Evolutionary conservation across 1,139 yeast genomes (phyloP), one percentile per base, ranked within the genome.

Genomic region (Protomyces lactucae-debilis): DNA sequence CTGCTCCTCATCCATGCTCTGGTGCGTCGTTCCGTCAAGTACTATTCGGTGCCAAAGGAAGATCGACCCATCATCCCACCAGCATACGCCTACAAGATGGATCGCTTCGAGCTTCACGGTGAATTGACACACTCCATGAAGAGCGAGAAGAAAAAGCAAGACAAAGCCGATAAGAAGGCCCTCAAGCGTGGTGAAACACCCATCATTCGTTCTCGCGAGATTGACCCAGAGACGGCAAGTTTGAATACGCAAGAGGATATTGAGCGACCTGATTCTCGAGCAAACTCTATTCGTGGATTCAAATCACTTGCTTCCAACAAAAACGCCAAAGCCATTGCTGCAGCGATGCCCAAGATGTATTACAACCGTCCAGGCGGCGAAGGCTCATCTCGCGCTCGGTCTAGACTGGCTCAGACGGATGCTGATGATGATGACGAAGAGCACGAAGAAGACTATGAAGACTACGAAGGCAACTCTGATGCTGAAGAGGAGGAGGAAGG

Each of bases 61-160:
- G 63, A 59, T 23, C 45, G 63, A n/a, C 63, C 63, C 1, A 57
- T 59, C 6, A 55, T 52, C 32, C 63, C 63, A 10, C 57, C 52
- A 16, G 63, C 63, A 23, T 59, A 59, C 53, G 54, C 63, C 14
- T 59, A 59, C 63, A 59, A 59, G 37, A 52, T 59, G 52, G 63
- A 59, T 21, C 56, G 63, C 12, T 59, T 59, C 45, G 63, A 55
- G 28, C 57, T 59, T 10, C 63, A 59, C 23, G 63, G 63, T 12
- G 63, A 59, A 40, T 43, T 59, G 39, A 59, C 63, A 12, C 16
- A 51, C 18, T 39, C 25, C 16, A 59, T 59, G 63, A 43, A 52
- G 32, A 59, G 52, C 52, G 57, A 59, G 57, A 59, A 59, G 57
- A 59, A 59, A 57, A 59, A 52, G 63, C 43, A 55, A 21, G 63